These are phyloP conservation scores for Scheffersomyces illinoinensis DNA, from an alignment of 1,139 yeast genomes.

Conservation along the genomic window DNA sequence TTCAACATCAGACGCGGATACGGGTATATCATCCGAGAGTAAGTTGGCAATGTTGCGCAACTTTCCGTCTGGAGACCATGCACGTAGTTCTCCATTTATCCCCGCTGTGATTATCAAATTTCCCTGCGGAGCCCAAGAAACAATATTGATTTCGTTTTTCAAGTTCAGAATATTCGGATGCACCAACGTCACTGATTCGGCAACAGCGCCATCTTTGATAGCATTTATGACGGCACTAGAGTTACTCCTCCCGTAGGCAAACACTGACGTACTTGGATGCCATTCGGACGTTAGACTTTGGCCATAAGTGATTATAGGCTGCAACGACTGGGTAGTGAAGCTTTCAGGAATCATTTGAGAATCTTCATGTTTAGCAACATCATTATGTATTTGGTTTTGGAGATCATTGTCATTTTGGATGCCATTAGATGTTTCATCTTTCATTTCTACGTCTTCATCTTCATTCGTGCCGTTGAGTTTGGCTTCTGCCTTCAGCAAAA, in stretches of 20 bases:
- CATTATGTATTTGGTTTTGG: slow-evolving; percentile 3
- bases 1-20: background rate
- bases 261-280: slow-evolving; percentile 40
- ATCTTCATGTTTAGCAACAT: background rate
- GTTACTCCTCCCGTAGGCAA: slow-evolving; percentile 40
- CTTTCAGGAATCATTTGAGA: background rate
- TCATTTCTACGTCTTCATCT: slow-evolving; percentile 17
- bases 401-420: background rate
- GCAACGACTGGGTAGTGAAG: slow-evolving; percentile 23
- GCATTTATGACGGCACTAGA: slow-evolving; percentile 39
- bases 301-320: slow-evolving; percentile 23
- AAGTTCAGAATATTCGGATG: slow-evolving; percentile 33
- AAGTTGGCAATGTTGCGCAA: slow-evolving; percentile 53
- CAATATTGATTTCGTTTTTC: slow-evolving; percentile 36
- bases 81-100: slow-evolving; percentile 62
- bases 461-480: slow-evolving; percentile 8
- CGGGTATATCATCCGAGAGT: slow-evolving; percentile 8
- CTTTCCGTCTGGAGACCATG: slow-evolving; percentile 69
- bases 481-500: slow-evolving; percentile 18
- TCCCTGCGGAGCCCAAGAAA: slow-evolving; percentile 70
- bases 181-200: slow-evolving; percentile 35
- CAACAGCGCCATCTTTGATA: slow-evolving; percentile 26
- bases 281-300: slow-evolving; percentile 37
- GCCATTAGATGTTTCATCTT: slow-evolving; percentile 8
- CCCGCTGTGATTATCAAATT: slow-evolving; percentile 56